Conservation (phyloP, 2,329 filamentous ascomycete species). For the Pseudogymnoascus sp. region DNA sequence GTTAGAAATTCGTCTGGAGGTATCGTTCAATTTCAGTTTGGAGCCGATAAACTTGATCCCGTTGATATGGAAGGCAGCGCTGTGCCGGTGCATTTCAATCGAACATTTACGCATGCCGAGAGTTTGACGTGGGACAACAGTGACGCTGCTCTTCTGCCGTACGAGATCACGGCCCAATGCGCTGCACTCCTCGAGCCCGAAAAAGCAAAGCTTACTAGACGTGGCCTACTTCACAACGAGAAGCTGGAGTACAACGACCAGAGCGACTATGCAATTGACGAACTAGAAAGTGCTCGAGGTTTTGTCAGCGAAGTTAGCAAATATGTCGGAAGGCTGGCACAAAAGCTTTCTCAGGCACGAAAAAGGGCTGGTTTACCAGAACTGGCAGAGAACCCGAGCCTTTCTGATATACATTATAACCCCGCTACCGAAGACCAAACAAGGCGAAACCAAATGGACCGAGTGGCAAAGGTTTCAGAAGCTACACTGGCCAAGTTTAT, state of each 20-base stretch:
- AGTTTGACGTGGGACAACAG: slow-evolving; percentile 69
- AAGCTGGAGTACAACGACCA: slow-evolving; percentile 61
- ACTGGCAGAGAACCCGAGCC: slow-evolving; percentile 29
- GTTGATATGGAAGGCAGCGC: slow-evolving; percentile 96
- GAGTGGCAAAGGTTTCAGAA: slow-evolving; percentile 75
- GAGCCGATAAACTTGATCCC: slow-evolving; percentile 89
- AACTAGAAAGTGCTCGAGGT: slow-evolving; percentile 71
- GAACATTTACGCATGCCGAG: slow-evolving; percentile 79
- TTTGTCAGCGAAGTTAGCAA: slow-evolving; percentile 73
- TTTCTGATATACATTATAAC: slow-evolving; percentile 23
- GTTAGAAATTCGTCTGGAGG: slow-evolving; percentile 82
- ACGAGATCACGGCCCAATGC: slow-evolving; percentile 63
- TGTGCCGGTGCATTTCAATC: slow-evolving; percentile 82
- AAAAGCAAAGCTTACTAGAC: slow-evolving; percentile 53
- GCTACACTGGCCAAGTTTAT: slow-evolving; percentile 70
- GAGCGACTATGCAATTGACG: slow-evolving; percentile 61
- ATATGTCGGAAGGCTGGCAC: slow-evolving; percentile 58
- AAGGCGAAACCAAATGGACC: slow-evolving; percentile 40
- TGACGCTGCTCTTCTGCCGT: slow-evolving; percentile 63
- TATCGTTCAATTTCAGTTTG: slow-evolving; percentile 95
- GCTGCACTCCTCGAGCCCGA: slow-evolving; percentile 59
- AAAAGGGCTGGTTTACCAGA: slow-evolving; percentile 42
- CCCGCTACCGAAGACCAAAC: slow-evolving; percentile 22
- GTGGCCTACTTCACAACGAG: slow-evolving; percentile 52
- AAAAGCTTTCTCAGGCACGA: slow-evolving; percentile 49